A percentile compares a stretch with the other conserved stretches of the same genome.
phyloP scores from a whole-genome alignment of 768 basidiomycete genomes.

The Tulasnella sp. region DNA sequence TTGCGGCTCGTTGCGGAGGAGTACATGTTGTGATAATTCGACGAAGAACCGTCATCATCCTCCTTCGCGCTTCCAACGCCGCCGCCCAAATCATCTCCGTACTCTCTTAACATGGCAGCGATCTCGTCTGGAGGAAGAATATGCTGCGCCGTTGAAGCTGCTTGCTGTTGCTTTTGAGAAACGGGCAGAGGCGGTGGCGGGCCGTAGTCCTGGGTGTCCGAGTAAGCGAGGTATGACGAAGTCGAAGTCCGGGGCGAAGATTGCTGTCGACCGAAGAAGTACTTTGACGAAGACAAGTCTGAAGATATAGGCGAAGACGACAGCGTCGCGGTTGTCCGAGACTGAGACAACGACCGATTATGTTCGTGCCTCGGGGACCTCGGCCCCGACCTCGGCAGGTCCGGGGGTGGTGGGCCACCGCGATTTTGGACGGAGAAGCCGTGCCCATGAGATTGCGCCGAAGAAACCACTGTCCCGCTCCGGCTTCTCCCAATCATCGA shows the following conservation, averaged over 20 bases:
- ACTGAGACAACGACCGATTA: constrained; percentile 22
- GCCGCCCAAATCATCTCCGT: constrained; percentile 3
- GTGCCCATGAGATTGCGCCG: background rate
- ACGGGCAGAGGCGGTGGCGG: background rate
- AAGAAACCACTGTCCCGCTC: constrained; percentile 19
- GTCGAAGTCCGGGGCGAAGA: constrained; percentile 7
- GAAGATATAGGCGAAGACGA: constrained; percentile 23
- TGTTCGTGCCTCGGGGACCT: background rate
- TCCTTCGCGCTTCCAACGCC: background rate
- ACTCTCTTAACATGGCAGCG: background rate
- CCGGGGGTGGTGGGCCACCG: constrained; percentile 3
- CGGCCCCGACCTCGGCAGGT: background rate
- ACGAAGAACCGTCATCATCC: background rate
- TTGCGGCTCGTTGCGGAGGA: background rate
- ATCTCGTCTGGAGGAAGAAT: constrained; percentile 14
- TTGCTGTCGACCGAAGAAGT: constrained; percentile 10
- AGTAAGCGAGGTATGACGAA: constrained; percentile 4
- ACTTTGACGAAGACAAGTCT: constrained; percentile 14
- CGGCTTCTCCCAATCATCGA: constrained; percentile 13
- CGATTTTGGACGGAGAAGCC: background rate
- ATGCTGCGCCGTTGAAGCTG: background rate
- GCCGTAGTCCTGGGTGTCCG: background rate
- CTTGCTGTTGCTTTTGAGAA: constrained; percentile 1
- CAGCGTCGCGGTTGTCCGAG: constrained; percentile 6
- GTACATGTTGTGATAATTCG: background rate